Percentiles rank a stretch among this genome's conserved stretches.
Conservation (phyloP, 1,284 basidiomycete species). For the Apiotrichum sp. region DNA sequence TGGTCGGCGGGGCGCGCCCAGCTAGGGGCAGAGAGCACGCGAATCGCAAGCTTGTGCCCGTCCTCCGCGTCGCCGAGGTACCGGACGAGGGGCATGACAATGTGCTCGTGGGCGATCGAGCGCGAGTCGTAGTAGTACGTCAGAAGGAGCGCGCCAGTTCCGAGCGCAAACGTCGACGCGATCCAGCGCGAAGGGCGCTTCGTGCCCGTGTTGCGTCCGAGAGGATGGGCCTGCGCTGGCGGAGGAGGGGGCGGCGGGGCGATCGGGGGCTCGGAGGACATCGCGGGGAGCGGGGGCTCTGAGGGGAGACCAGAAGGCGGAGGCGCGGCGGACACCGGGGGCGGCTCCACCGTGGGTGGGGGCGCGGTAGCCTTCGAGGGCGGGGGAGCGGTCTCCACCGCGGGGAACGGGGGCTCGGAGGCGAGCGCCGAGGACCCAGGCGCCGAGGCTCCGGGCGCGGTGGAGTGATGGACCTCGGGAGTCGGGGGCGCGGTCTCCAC, state of each 20-base stretch:
- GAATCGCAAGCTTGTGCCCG: conserved; percentile 78
- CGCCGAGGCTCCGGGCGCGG: too few relatives aligned
- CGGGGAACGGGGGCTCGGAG: too few relatives aligned
- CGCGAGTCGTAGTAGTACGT: conserved; percentile 85
- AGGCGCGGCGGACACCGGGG: not conserved
- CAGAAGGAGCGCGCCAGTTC: conserved; percentile 60
- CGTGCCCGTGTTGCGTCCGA: conserved; percentile 1
- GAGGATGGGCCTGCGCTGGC: not conserved
- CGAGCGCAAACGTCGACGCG: conserved; percentile 46
- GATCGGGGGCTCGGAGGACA: too few relatives aligned
- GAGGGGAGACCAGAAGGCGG: not conserved
- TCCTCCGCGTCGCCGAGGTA: conserved; percentile 71
- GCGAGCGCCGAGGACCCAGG: too few relatives aligned
- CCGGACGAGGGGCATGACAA: conserved; percentile 69
- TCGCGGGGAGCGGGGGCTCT: too few relatives aligned
- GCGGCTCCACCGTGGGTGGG: too few relatives aligned
- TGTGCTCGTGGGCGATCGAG: conserved; percentile 75
- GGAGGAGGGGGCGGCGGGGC: too few relatives aligned
- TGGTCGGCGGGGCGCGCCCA: conserved; percentile 62
- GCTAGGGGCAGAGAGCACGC: conserved; percentile 55
- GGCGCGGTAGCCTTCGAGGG: not conserved
- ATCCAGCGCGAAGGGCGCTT: conserved; percentile 24
- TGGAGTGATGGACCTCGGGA: too few relatives aligned
- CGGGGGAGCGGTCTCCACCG: not conserved
- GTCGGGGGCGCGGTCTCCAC: too few relatives aligned